phyloP scores from a whole-genome alignment of 2,329 filamentous ascomycete species.

The Fusarium temperatum region DNA sequence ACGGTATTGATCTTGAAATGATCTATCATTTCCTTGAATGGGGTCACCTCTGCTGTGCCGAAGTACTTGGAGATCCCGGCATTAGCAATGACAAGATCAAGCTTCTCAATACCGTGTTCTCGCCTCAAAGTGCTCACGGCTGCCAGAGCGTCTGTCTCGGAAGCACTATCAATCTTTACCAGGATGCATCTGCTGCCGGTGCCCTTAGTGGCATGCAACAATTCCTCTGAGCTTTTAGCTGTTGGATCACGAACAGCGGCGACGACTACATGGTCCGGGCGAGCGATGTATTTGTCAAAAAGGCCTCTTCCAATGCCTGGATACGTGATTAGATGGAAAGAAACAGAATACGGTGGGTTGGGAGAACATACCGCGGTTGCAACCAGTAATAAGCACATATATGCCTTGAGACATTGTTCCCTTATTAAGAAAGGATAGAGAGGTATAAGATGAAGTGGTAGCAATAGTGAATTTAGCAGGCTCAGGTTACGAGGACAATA shows the following conservation, averaged over 20 bases:
- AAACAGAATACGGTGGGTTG: fast-evolving
- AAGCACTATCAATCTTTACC: not conserved
- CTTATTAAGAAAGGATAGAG: not conserved
- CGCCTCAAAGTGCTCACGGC: not conserved
- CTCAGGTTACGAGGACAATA: not conserved
- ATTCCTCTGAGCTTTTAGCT: not conserved
- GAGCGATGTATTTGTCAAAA: not conserved
- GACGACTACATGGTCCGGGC: not conserved
- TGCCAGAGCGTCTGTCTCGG: not conserved
- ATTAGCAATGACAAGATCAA: not conserved
- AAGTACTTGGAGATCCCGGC: not conserved
- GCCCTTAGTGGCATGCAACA: not conserved
- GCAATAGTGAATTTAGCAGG: not conserved
- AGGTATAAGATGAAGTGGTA: not conserved
- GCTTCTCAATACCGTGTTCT: not conserved
- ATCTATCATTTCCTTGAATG: not conserved
- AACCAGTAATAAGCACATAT: not conserved
- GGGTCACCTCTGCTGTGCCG: not conserved
- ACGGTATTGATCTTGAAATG: not conserved
- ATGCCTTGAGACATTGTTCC: not conserved
- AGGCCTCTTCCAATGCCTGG: not conserved
- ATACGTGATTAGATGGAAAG: not conserved
- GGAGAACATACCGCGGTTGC: not conserved
- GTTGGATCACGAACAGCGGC: not conserved
- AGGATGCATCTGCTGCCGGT: not conserved